phyloP scores from a whole-genome alignment of 148 eudicot species.

The Rhododendron molle region DNA sequence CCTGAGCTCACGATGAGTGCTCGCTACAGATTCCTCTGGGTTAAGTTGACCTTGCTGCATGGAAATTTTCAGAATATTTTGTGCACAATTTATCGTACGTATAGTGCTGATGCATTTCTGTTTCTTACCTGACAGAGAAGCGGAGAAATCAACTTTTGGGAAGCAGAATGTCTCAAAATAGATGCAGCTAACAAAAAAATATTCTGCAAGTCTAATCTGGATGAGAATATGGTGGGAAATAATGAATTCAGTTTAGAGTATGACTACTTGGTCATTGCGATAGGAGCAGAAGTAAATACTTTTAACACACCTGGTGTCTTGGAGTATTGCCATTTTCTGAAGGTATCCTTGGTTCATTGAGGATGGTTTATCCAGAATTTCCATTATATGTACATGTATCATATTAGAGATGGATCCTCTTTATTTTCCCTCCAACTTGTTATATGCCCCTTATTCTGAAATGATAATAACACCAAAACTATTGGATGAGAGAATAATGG shows the following conservation, averaged over 20 bases:
- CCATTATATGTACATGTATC: neutral
- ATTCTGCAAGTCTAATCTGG: slow-evolving; percentile 50
- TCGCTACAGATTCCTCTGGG: neutral
- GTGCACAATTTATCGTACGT: neutral
- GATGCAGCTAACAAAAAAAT: slow-evolving; percentile 59
- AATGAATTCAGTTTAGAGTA: slow-evolving; percentile 63
- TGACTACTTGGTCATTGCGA: slow-evolving; percentile 76
- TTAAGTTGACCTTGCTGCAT: neutral
- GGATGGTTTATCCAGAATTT: neutral
- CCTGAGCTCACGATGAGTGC: neutral
- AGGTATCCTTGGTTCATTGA: slow-evolving; percentile 43
- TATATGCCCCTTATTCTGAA: neutral
- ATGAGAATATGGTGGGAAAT: slow-evolving; percentile 43
- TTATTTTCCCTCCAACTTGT: neutral
- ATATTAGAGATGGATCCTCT: neutral
- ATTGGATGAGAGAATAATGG: neutral
- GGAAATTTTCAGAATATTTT: neutral
- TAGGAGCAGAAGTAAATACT: slow-evolving; percentile 88
- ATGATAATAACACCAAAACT: neutral
- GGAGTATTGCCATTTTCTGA: slow-evolving; percentile 86
- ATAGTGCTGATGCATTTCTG: neutral
- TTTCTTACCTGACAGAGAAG: slow-evolving; percentile 36
- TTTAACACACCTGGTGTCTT: slow-evolving; percentile 86
- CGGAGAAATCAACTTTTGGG: slow-evolving; percentile 66
- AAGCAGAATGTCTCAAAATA: slow-evolving; percentile 80